phyloP scores from a whole-genome alignment of 345 rosid species.

The Eucalyptus microcorys region DNA sequence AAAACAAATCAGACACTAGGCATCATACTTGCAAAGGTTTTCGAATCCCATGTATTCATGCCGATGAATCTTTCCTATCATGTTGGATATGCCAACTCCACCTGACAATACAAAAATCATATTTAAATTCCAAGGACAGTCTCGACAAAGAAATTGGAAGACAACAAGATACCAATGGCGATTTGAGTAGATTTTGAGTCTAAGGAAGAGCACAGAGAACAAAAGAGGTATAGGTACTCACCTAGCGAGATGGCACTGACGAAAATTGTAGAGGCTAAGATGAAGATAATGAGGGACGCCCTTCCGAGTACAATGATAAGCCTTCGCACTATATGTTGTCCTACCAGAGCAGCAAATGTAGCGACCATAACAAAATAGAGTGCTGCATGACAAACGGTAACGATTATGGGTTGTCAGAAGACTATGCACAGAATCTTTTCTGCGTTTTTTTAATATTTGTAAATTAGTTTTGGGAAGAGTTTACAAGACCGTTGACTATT shows the following conservation, averaged over 20 bases:
- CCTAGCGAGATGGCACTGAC: slow-evolving; percentile 55
- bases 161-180: background rate
- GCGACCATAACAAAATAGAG: slow-evolving; percentile 43
- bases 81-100: slow-evolving; percentile 43
- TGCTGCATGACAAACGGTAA: slow-evolving; percentile 12
- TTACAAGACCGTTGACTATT: background rate
- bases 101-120: slow-evolving; percentile 4
- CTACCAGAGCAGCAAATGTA: slow-evolving; percentile 39
- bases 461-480: background rate
- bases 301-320: slow-evolving; percentile 36
- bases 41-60: slow-evolving; percentile 64
- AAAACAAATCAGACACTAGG: background rate
- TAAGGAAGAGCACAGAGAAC: background rate
- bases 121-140: background rate
- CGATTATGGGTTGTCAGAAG: too few relatives aligned
- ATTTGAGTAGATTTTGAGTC: background rate
- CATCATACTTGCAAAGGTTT: slow-evolving; percentile 38
- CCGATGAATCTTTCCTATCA: slow-evolving; percentile 31
- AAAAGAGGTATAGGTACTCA: background rate
- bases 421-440: background rate
- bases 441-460: background rate
- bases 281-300: slow-evolving; percentile 66
- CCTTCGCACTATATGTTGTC: slow-evolving; percentile 48
- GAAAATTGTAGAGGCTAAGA: slow-evolving; percentile 44
- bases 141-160: background rate